A percentile compares a stretch with the other conserved stretches of the same genome.
Conservation (phyloP, 108 stramenopile genomes). For the Skeletonema menzelii region DNA sequence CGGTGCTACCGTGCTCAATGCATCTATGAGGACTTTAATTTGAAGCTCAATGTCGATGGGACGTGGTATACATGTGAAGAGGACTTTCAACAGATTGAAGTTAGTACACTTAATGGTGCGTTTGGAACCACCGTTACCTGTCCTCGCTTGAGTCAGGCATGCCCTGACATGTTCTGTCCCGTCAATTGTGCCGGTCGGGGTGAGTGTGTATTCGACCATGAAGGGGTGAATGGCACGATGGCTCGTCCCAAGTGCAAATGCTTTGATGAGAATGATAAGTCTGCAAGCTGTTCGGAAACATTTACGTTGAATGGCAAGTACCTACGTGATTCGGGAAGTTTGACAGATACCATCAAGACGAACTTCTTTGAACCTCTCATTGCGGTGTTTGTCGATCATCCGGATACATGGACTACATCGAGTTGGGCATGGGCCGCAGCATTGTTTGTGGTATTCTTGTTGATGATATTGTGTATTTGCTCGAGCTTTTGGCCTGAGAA, state of each 20-base stretch:
- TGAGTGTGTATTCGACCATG: conserved; percentile 61
- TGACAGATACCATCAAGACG: conserved; percentile 72
- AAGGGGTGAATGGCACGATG: conserved; percentile 37
- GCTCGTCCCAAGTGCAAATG: conserved; percentile 72
- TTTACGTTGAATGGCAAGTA: conserved; percentile 72
- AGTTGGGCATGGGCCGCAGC: conserved; percentile 87
- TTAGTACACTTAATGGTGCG: conserved; percentile 37
- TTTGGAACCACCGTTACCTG: conserved; percentile 46
- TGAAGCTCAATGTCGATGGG: conserved; percentile 56
- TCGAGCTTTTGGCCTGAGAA: conserved; percentile 80
- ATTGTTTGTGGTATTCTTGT: conserved; percentile 68
- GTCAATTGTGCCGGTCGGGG: conserved; percentile 83
- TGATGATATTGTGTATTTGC: conserved; percentile 84
- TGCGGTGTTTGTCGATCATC: conserved; percentile 87
- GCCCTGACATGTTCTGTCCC: conserved; percentile 87
- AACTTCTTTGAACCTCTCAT: conserved; percentile 84
- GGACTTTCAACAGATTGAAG: conserved; percentile 69
- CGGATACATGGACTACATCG: conserved; percentile 79
- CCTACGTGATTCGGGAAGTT: conserved; percentile 57
- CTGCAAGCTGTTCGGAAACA: conserved; percentile 79
- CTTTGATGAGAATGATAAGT: conserved; percentile 71
- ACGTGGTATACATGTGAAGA: conserved; percentile 64
- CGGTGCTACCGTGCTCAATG: conserved; percentile 77
- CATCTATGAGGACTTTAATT: conserved; percentile 39
- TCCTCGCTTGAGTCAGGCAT: conserved; percentile 61